Evolutionary conservation across 768 basidiomycete species (phyloP).

Genomic region (Lyophyllum atratum): DNA sequence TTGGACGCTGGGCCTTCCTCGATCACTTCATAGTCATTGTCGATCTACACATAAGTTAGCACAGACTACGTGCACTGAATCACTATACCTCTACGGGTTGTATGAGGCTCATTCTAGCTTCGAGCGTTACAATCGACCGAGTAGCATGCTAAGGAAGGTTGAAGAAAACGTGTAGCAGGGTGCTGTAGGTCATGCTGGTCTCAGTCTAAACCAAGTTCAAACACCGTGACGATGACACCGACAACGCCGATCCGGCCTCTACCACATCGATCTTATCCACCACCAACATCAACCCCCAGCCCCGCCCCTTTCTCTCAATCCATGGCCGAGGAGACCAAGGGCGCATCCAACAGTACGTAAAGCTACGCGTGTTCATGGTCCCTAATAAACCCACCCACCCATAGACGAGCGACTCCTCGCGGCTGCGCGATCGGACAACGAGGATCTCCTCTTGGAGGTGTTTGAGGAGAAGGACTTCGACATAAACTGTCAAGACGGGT

Average conservation of each 20-base stretch:
- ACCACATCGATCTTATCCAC: background rate
- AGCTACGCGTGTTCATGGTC: no score
- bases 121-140: background rate
- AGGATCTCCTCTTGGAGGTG: slow-evolving; percentile 63
- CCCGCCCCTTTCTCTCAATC: background rate
- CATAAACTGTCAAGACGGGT: slow-evolving; percentile 83
- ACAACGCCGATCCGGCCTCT: no score
- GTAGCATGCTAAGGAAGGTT: background rate
- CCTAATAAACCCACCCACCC: no score
- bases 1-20: slow-evolving; percentile 47
- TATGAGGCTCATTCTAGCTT: background rate
- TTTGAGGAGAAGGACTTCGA: slow-evolving; percentile 60
- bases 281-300: background rate
- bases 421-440: slow-evolving; percentile 74
- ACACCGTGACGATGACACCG: background rate
- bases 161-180: background rate
- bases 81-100: slow-evolving; percentile 2
- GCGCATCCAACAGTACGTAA: slow-evolving; percentile 31
- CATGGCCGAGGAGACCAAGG: slow-evolving; percentile 18
- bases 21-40: slow-evolving; percentile 38
- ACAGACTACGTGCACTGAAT: background rate
- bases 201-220: background rate
- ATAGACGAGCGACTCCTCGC: slow-evolving; percentile 72
- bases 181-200: background rate
- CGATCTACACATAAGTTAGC: slow-evolving; percentile 22